Conservation (phyloP, 2,329 filamentous ascomycete species). For the Claviceps quebecensis region DNA sequence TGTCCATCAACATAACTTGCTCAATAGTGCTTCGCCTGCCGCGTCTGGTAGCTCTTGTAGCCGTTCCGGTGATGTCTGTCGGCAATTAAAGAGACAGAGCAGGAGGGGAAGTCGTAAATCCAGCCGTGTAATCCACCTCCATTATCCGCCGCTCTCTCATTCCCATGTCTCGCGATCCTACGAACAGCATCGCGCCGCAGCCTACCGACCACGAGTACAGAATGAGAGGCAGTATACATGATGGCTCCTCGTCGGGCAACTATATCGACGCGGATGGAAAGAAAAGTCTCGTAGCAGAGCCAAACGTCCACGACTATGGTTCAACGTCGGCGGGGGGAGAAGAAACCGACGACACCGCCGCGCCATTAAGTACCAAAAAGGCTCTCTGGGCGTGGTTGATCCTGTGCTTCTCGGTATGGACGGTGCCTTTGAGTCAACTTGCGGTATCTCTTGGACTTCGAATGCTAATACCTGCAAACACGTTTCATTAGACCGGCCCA, state of each 20-base stretch:
- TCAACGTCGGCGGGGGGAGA: neutral
- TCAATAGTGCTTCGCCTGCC: no score
- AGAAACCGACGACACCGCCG: neutral
- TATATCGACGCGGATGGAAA: neutral
- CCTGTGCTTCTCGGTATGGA: slow-evolving; percentile 9
- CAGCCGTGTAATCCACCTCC: neutral
- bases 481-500: slow-evolving; percentile 7
- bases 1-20: no score
- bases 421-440: no score
- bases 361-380: slow-evolving; percentile 5
- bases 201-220: neutral
- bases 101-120: neutral
- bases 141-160: neutral
- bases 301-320: neutral
- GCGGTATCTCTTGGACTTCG: no score
- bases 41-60: no score
- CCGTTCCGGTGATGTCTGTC: no score
- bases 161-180: neutral
- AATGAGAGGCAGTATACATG: neutral
- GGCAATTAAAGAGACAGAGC: no score
- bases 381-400: slow-evolving; percentile 10
- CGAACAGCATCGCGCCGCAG: neutral
- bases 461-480: no score
- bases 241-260: neutral
- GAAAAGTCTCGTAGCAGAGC: neutral